phyloP scores from a whole-genome alignment of 2,329 filamentous ascomycete species.

The Pseudogymnoascus sp. region DNA sequence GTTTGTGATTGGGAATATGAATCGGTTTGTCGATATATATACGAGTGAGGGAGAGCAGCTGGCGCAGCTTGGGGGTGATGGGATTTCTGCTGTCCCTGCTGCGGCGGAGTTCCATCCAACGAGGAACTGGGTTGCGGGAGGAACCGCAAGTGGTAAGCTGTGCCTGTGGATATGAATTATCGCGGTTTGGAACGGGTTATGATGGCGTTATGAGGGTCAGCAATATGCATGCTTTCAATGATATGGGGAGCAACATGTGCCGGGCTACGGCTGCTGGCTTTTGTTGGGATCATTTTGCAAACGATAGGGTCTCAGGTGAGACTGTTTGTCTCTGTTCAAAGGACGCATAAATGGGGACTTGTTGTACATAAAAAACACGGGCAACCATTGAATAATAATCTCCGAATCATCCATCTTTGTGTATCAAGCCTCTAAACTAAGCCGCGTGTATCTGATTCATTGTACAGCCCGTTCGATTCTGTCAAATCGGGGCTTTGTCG shows the following conservation, averaged over 20 bases:
- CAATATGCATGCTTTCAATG: background rate
- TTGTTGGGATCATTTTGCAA: background rate
- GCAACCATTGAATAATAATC: background rate
- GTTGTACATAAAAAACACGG: background rate
- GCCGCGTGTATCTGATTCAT: background rate
- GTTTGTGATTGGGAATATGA: slow-evolving; percentile 95
- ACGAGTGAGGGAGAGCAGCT: slow-evolving; percentile 75
- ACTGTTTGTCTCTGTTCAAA: background rate
- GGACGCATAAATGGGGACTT: background rate
- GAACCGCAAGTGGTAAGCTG: slow-evolving; percentile 84
- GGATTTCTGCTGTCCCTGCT: slow-evolving; percentile 88
- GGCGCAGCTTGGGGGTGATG: slow-evolving; percentile 78
- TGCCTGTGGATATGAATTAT: slow-evolving; percentile 71
- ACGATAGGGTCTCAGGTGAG: background rate
- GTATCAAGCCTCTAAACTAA: background rate
- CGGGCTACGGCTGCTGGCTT: background rate
- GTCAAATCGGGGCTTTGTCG: slow-evolving; percentile 1
- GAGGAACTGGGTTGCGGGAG: slow-evolving; percentile 84
- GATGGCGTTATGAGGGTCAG: background rate
- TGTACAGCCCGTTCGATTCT: background rate
- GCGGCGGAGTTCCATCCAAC: slow-evolving; percentile 86
- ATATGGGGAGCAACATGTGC: background rate
- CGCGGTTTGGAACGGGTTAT: background rate
- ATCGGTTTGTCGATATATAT: slow-evolving; percentile 89
- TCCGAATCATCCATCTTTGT: background rate